Conservation (phyloP, 352 stramenopile species). For the Phytophthora tentaculata region DNA sequence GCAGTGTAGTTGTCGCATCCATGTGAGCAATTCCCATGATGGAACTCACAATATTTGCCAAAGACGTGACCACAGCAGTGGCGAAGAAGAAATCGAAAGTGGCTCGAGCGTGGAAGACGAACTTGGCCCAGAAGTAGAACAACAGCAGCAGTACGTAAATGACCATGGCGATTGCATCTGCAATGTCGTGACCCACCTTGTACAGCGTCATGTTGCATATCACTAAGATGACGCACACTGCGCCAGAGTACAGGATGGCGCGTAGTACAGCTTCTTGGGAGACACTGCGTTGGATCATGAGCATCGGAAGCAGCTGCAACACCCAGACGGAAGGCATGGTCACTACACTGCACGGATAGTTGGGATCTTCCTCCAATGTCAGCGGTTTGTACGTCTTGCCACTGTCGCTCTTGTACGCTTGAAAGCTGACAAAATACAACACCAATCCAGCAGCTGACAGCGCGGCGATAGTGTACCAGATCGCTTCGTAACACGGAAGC, state of each 20-base stretch:
- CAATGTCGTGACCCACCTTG: conserved; percentile 50
- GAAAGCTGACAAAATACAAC: conserved; percentile 63
- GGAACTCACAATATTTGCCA: conserved; percentile 58
- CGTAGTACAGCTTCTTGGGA: conserved; percentile 77
- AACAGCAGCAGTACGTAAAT: conserved; percentile 62
- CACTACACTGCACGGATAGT: conserved; percentile 66
- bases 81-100: conserved; percentile 90
- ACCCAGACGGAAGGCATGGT: conserved; percentile 75
- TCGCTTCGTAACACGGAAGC: conserved; percentile 85
- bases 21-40: conserved; percentile 49
- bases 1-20: conserved; percentile 31
- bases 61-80: conserved; percentile 50
- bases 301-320: conserved; percentile 78
- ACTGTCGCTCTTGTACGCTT: conserved; percentile 33
- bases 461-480: conserved; percentile 84
- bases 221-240: conserved; percentile 59
- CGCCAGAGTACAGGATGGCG: conserved; percentile 73
- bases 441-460: conserved; percentile 59
- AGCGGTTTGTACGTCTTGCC: conserved; percentile 22
- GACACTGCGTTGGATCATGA: conserved; percentile 87
- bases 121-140: conserved; percentile 87
- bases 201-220: conserved; percentile 69
- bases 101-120: conserved; percentile 70
- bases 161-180: conserved; percentile 57
- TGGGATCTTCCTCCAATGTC: conserved; percentile 23